A percentile compares a stretch with the other conserved stretches of the same genome.
Evolutionary conservation across 805 yeast genomes (phyloP).

Genomic region (Suhomyces sp.): DNA sequence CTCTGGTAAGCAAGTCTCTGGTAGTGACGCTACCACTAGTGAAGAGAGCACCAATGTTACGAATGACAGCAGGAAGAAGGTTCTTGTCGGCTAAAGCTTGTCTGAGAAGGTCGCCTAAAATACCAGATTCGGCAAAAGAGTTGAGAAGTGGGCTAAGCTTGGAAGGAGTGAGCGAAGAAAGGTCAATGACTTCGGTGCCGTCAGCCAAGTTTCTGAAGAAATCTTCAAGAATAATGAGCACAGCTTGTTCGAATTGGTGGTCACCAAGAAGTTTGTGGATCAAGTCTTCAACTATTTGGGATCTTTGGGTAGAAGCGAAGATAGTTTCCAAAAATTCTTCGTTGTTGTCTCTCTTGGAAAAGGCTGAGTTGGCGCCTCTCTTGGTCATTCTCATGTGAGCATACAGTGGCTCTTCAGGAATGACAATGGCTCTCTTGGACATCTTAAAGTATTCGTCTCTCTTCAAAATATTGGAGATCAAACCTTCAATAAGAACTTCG

Average conservation of each 20-base stretch:
- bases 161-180: constrained; percentile 18
- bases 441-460: constrained; percentile 9
- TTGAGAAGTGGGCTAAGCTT: constrained; percentile 19
- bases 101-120: constrained; percentile 21
- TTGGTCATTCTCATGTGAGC: background rate
- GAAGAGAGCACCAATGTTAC: constrained; percentile 21
- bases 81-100: constrained; percentile 22
- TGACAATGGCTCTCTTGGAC: constrained; percentile 2
- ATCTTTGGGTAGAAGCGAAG: constrained; percentile 25
- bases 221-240: constrained; percentile 23
- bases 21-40: constrained; percentile 13
- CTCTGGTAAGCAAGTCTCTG: constrained; percentile 5
- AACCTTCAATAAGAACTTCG: constrained; percentile 7
- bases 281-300: constrained; percentile 27
- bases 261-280: constrained; percentile 22
- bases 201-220: constrained; percentile 21
- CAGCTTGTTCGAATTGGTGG: constrained; percentile 23
- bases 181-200: constrained; percentile 14
- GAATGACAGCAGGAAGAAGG: constrained; percentile 22
- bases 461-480: constrained; percentile 5
- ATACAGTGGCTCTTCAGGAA: background rate
- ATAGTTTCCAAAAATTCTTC: constrained; percentile 30
- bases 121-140: constrained; percentile 23
- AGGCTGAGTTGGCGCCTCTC: background rate
- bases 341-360: constrained; percentile 28